Conservation (phyloP, 2,329 filamentous ascomycete species). For the Penicillium frequentans region DNA sequence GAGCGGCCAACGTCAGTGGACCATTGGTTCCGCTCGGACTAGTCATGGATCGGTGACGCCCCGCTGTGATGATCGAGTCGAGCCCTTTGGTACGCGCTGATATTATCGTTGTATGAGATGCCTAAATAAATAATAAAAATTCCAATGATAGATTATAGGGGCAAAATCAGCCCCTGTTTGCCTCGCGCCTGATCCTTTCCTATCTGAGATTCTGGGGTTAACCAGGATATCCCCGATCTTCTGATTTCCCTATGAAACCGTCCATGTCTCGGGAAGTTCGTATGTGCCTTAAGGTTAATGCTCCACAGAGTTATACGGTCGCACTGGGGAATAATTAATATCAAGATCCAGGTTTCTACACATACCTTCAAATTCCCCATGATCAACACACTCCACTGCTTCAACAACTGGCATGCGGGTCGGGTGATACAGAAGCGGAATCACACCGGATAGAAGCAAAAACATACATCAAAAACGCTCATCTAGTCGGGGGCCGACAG, state of each 20-base stretch:
- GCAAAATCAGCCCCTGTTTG: conserved; percentile 11
- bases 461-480: neutral
- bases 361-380: neutral
- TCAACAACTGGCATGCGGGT: conserved; percentile 21
- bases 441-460: conserved; percentile 1
- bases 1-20: conserved; percentile 14
- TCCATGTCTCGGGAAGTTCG: neutral
- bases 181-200: conserved; percentile 19
- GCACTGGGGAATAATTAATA: neutral
- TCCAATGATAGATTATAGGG: neutral
- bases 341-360: conserved; percentile 1
- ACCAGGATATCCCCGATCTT: conserved; percentile 6
- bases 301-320: neutral
- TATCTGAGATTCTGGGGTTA: conserved; percentile 2
- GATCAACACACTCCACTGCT: conserved; percentile 19
- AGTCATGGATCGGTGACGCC: conserved; percentile 27
- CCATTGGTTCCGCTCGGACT: conserved; percentile 22
- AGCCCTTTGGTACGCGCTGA: conserved; percentile 9
- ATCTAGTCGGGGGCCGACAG: neutral
- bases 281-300: neutral
- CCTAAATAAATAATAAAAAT: neutral
- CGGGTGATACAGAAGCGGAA: conserved; percentile 20
- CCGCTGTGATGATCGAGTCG: conserved; percentile 25
- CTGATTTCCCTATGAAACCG: neutral
- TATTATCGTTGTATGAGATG: neutral